Evolutionary conservation across 73 alveolate genomes (phyloP).

Genomic region (Paramecium primaurelia): DNA sequence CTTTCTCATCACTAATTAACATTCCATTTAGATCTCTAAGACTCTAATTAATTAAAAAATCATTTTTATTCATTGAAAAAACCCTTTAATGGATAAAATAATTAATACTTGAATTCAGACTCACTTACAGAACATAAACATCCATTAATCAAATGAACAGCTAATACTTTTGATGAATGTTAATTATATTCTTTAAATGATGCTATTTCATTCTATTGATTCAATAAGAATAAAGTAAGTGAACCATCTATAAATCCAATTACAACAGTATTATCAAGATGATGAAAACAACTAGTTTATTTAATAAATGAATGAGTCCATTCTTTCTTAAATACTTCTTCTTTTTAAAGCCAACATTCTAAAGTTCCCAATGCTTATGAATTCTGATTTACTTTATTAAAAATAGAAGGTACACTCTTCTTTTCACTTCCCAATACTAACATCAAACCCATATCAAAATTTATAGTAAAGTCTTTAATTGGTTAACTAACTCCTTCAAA

Average conservation of each 20-base stretch:
- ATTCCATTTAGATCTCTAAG: not conserved
- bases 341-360: constrained; percentile 39
- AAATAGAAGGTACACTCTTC: not conserved
- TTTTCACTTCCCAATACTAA: not conserved
- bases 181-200: not conserved
- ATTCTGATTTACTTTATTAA: not conserved
- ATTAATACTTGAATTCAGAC: not conserved
- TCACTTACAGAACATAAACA: not conserved
- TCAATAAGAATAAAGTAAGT: not conserved
- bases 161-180: not conserved
- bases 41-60: not conserved
- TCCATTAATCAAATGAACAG: not conserved
- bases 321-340: not conserved
- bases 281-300: not conserved
- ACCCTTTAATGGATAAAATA: not conserved
- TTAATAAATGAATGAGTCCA: not conserved
- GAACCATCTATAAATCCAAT: constrained; percentile 12
- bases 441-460: constrained; percentile 31
- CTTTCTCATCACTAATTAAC: not conserved
- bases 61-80: not conserved
- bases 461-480: not conserved
- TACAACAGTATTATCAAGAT: not conserved
- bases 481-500: not conserved
- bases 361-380: not conserved
- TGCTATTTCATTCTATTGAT: not conserved